A percentile compares a stretch with the other conserved stretches of the same genome.
These are phyloP conservation scores for Sphaerosporella brunnea DNA, from an alignment of 495 filamentous ascomycete species.

Conservation along the genomic window DNA sequence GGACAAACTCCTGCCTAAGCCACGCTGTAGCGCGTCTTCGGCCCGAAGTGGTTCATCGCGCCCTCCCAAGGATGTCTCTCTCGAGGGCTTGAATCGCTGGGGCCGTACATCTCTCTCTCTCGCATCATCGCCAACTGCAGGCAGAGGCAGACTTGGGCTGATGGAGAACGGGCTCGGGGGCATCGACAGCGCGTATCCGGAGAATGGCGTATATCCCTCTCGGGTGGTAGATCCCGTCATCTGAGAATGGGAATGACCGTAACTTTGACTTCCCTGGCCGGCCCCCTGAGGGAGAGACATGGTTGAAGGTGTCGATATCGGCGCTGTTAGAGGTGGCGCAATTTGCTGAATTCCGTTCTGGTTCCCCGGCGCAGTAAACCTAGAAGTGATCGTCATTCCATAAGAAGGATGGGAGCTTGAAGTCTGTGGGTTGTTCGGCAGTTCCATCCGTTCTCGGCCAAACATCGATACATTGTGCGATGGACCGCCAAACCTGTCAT, in stretches of 20 bases:
- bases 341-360: conserved; percentile 26
- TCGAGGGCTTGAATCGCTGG: conserved; percentile 17
- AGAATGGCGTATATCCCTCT: conserved; percentile 27
- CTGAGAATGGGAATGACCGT: conserved; percentile 21
- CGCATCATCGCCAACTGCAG: conserved; percentile 27
- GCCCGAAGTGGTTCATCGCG: conserved; percentile 39
- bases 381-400: conserved; percentile 33
- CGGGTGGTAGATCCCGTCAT: conserved; percentile 23
- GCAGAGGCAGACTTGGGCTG: conserved; percentile 28
- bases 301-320: conserved; percentile 17
- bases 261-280: conserved; percentile 12
- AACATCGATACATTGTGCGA: not conserved
- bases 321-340: conserved; percentile 16
- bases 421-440: conserved; percentile 15
- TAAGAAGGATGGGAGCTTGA: conserved; percentile 21
- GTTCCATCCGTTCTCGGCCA: conserved; percentile 8
- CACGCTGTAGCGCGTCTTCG: conserved; percentile 35
- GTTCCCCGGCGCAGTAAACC: conserved; percentile 25
- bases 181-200: conserved; percentile 31
- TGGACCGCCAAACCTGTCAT: too few species aligned
- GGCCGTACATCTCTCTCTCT: conserved; percentile 23
- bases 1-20: conserved; percentile 25
- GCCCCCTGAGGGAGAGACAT: conserved; percentile 20
- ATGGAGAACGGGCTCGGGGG: conserved; percentile 34
- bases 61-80: conserved; percentile 26